A percentile compares a stretch with the other conserved stretches of the same genome.
phyloP scores from a whole-genome alignment of 1,284 basidiomycete genomes.

The Fistulina hepatica region DNA sequence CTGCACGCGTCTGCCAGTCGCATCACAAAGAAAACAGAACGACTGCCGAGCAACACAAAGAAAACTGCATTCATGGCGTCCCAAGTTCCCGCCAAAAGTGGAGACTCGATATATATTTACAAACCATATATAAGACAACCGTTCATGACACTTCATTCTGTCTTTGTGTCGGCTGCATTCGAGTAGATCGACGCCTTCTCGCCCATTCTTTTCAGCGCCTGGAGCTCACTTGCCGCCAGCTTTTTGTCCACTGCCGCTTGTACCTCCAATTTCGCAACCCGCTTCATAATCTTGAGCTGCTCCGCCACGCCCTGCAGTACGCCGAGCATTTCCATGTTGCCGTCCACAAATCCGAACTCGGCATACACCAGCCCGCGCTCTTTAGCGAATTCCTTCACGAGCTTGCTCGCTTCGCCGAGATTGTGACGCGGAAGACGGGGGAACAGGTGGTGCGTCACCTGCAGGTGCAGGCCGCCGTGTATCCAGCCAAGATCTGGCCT shows the following conservation, averaged over 20 bases:
- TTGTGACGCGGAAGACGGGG: constrained; percentile 94
- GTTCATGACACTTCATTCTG: no score
- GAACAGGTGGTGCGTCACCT: constrained; percentile 96
- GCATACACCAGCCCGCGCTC: constrained; percentile 81
- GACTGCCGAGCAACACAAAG: no score
- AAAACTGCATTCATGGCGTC: no score
- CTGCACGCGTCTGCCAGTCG: no score
- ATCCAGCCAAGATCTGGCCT: constrained; percentile 75
- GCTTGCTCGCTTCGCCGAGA: constrained; percentile 65
- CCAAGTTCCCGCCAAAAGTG: no score
- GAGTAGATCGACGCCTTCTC: no score
- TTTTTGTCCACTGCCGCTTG: constrained; percentile 46
- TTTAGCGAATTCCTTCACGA: constrained; percentile 80
- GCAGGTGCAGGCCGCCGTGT: constrained; percentile 90
- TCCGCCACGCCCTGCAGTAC: constrained; percentile 73
- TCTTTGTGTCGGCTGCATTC: no score
- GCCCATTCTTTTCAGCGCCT: no score
- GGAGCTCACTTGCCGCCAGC: constrained; percentile 17
- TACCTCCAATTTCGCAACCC: constrained; percentile 60
- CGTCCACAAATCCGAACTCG: constrained; percentile 82
- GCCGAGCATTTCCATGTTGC: constrained; percentile 71
- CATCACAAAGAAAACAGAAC: no score
- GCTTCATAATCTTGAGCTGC: constrained; percentile 65
- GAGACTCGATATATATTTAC: no score
- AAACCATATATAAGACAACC: no score